Evolutionary conservation across 1,139 yeast genomes (phyloP).

Genomic region (Casaregolazyma lundiana): DNA sequence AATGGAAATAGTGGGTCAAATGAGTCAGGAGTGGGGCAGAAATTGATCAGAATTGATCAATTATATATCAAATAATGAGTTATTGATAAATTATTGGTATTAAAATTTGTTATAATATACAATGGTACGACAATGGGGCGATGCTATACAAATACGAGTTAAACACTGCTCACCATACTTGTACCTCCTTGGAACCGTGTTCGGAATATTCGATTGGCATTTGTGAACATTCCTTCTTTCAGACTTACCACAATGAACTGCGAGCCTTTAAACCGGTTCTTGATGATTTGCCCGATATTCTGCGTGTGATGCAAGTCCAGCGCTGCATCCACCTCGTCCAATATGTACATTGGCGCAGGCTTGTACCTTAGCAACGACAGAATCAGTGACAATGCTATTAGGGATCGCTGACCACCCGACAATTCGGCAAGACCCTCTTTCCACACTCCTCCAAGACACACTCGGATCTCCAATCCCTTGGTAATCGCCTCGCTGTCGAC

Average conservation of each 20-base stretch:
- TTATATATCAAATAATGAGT: too few species aligned
- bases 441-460: conserved; percentile 89
- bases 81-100: too few species aligned
- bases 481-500: conserved; percentile 77
- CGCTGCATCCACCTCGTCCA: conserved; percentile 98
- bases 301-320: conserved; percentile 95
- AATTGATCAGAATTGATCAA: too few species aligned
- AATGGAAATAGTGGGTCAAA: too few species aligned
- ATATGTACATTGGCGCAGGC: conserved; percentile 97
- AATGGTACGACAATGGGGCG: too few species aligned
- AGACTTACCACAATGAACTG: conserved; percentile 95
- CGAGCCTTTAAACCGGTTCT: conserved; percentile 89
- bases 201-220: conserved; percentile 90
- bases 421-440: conserved; percentile 91
- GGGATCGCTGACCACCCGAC: conserved; percentile 95
- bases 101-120: too few species aligned
- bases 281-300: conserved; percentile 92
- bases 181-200: conserved; percentile 97
- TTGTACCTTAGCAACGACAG: conserved; percentile 88
- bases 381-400: conserved; percentile 85
- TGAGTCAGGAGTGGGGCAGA: too few species aligned
- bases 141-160: too few species aligned
- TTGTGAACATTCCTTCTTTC: conserved; percentile 97
- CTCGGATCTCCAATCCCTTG: conserved; percentile 87
- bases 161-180: conserved; percentile 73